Evolutionary conservation across 2,329 filamentous ascomycete species (phyloP).

Genomic region (Fusarium sp.): DNA sequence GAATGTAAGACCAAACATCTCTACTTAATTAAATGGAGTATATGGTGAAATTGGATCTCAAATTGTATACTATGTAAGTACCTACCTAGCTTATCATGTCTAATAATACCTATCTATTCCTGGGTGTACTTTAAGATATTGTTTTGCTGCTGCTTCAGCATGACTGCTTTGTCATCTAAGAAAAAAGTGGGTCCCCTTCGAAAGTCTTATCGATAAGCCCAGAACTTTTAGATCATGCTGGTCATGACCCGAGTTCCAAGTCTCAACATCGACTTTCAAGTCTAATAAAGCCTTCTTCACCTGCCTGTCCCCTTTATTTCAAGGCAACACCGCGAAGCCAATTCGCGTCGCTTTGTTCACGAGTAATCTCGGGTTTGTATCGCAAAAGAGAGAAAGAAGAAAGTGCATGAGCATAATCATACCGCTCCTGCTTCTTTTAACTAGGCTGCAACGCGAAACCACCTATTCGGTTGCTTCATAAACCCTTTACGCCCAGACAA

Average conservation of each 20-base stretch:
- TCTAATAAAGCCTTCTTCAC: conserved; percentile 3
- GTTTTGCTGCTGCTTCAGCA: not conserved
- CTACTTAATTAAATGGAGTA: conserved; percentile 11
- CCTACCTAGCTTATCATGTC: too few relatives aligned
- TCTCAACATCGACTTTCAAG: not conserved
- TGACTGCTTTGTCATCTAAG: conserved; percentile 25
- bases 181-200: conserved; percentile 7
- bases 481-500: conserved; percentile 43
- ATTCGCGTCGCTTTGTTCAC: conserved; percentile 7
- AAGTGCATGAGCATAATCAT: not conserved
- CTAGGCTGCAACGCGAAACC: conserved; percentile 15
- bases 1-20: conserved; percentile 35
- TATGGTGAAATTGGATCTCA: not conserved
- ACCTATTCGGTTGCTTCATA: conserved; percentile 14
- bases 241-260: not conserved
- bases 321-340: conserved; percentile 5
- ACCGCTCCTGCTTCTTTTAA: conserved; percentile 5
- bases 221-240: conserved; percentile 11
- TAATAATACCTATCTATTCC: too few relatives aligned
- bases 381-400: not conserved
- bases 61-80: not conserved
- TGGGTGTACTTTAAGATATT: too few relatives aligned
- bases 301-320: conserved; percentile 2
- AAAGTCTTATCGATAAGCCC: conserved; percentile 28
- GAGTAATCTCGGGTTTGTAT: conserved; percentile 9